Conservation (phyloP, 2,329 filamentous ascomycete species). For the Ploettnerulaceae sp. region DNA sequence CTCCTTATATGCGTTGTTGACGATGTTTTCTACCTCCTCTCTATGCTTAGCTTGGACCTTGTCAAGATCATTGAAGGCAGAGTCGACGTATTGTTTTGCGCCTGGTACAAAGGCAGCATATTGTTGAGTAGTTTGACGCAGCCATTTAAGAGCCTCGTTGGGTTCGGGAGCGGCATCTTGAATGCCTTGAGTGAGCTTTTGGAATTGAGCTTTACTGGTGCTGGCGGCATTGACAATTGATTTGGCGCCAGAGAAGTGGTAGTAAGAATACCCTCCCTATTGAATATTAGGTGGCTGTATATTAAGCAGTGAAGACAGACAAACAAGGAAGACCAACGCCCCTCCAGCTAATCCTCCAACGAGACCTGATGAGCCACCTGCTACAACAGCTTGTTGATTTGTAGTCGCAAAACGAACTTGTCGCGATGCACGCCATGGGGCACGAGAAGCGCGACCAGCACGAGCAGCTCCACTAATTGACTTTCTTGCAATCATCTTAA, state of each 20-base stretch:
- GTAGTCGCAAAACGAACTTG: conserved; percentile 26
- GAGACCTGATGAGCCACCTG: conserved; percentile 37
- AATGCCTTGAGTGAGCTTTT: conserved; percentile 54
- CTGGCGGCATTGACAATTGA: conserved; percentile 44
- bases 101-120: conserved; percentile 71
- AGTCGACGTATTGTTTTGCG: conserved; percentile 62
- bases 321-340: conserved; percentile 39
- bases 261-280: conserved; percentile 45
- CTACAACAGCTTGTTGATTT: conserved; percentile 24
- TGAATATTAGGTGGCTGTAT: neutral
- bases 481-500: conserved; percentile 29
- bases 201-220: conserved; percentile 56
- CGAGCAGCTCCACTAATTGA: conserved; percentile 24
- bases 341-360: conserved; percentile 47
- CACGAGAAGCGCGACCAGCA: conserved; percentile 22
- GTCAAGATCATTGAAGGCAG: conserved; percentile 66
- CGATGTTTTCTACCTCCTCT: conserved; percentile 64
- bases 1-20: conserved; percentile 62
- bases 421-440: conserved; percentile 29
- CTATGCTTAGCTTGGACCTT: conserved; percentile 61
- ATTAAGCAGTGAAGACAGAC: conserved; percentile 2
- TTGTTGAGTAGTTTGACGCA: conserved; percentile 60
- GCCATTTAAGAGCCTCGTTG: conserved; percentile 60
- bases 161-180: conserved; percentile 59
- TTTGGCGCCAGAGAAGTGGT: conserved; percentile 44